These are phyloP conservation scores for Primulina huaijiensis DNA, from an alignment of 257 asterid species.

Conservation along the genomic window DNA sequence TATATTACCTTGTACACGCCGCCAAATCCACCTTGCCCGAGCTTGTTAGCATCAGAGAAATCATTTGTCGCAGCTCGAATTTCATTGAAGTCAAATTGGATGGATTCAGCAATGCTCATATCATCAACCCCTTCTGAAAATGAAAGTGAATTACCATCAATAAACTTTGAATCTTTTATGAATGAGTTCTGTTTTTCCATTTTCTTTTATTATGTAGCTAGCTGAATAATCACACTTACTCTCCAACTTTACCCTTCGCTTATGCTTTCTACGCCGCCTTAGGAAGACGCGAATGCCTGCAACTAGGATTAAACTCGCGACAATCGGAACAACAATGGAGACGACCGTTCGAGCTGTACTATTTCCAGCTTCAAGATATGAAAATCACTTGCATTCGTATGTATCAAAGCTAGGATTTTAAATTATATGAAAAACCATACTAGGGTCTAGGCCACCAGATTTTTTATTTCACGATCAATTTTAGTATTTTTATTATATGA, in stretches of 20 bases:
- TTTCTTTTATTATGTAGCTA: neutral
- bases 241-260: neutral
- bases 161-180: neutral
- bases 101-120: neutral
- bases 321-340: neutral
- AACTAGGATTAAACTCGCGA: neutral
- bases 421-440: neutral
- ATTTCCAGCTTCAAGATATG: neutral
- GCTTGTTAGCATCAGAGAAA: slow-evolving; percentile 10
- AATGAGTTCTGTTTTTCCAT: neutral
- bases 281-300: neutral
- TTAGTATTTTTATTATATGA: no score
- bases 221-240: slow-evolving; percentile 2
- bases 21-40: slow-evolving; percentile 30
- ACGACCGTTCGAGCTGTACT: neutral
- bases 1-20: slow-evolving; percentile 23
- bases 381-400: neutral
- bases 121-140: neutral
- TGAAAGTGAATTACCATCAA: neutral
- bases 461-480: no score
- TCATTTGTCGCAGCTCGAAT: slow-evolving; percentile 27
- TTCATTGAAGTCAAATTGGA: slow-evolving; percentile 8
- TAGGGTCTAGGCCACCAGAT: no score
- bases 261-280: neutral
- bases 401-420: no score